A percentile compares a stretch with the other conserved stretches of the same genome.
Conservation (phyloP, 164 flowering plant genomes). For the Liquidambar formosana region DNA sequence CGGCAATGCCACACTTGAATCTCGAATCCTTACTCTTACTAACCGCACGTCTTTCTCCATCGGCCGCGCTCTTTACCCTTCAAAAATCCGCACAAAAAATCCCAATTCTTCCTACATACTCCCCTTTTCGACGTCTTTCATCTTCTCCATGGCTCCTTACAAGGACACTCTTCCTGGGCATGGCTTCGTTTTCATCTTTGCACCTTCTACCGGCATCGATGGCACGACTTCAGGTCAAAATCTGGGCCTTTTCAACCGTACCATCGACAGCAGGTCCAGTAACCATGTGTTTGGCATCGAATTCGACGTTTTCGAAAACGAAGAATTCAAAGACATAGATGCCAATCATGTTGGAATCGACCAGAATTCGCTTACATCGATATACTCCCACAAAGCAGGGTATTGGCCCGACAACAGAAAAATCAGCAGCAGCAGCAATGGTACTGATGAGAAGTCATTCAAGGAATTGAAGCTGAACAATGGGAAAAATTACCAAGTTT, state of each 20-base stretch:
- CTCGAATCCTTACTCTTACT: constrained; percentile 45
- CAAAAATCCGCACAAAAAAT: constrained; percentile 37
- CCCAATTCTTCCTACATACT: constrained; percentile 36
- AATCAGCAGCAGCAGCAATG: background rate
- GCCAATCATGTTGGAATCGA: constrained; percentile 65
- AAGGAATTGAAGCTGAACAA: constrained; percentile 36
- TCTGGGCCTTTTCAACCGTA: constrained; percentile 47
- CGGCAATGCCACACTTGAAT: constrained; percentile 43
- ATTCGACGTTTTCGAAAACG: constrained; percentile 57
- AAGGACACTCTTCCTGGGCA: constrained; percentile 42
- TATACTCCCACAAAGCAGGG: constrained; percentile 38
- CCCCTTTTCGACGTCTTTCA: constrained; percentile 68
- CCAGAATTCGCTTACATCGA: constrained; percentile 50
- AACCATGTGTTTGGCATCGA: constrained; percentile 65
- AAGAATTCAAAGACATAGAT: constrained; percentile 49
- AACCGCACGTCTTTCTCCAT: constrained; percentile 32
- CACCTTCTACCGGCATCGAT: constrained; percentile 39
- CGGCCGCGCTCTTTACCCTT: constrained; percentile 57
- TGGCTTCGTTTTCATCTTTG: constrained; percentile 57
- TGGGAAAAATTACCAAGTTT: constrained; percentile 69
- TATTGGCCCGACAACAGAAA: constrained; percentile 32
- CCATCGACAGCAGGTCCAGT: constrained; percentile 30
- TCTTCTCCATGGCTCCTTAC: constrained; percentile 62
- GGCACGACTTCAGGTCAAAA: constrained; percentile 44
- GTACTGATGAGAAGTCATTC: constrained; percentile 23